A percentile compares a stretch with the other conserved stretches of the same genome.
Evolutionary conservation across 495 filamentous ascomycete species (phyloP).

Genomic region (Penicillium robsamsonii): DNA sequence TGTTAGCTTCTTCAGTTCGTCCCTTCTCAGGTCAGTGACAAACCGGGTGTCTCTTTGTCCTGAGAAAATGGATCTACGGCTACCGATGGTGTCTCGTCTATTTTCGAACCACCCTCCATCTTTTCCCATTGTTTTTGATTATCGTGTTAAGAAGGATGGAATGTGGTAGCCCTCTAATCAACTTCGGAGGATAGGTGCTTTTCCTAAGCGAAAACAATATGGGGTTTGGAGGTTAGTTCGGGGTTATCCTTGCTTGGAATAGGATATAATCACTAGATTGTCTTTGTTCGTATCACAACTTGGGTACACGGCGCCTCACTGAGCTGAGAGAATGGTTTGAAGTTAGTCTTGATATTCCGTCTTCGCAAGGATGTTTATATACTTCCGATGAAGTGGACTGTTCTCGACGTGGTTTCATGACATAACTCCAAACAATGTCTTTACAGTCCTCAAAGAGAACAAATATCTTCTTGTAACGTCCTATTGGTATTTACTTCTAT

Average conservation of each 20-base stretch:
- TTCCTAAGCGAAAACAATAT: not conserved
- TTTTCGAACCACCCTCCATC: not conserved
- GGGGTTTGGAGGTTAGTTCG: not conserved
- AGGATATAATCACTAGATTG: not conserved
- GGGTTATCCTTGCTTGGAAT: not conserved
- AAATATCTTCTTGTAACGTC: not conserved
- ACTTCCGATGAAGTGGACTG: not conserved
- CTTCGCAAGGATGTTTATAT: not conserved
- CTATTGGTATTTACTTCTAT: not conserved
- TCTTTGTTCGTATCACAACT: not conserved
- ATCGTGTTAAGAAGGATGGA: not conserved
- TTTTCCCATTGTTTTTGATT: not conserved
- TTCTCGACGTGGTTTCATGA: not conserved
- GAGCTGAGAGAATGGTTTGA: not conserved
- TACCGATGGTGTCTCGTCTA: not conserved
- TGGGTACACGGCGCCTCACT: not conserved
- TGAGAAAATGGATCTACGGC: not conserved
- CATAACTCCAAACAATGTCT: not conserved
- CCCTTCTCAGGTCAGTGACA: slow-evolving; percentile 21
- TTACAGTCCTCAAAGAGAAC: not conserved
- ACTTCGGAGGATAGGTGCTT: not conserved
- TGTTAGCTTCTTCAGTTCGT: slow-evolving; percentile 27
- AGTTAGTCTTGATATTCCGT: not conserved
- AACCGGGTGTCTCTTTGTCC: slow-evolving; percentile 17
- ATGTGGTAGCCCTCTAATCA: not conserved